A percentile compares a stretch with the other conserved stretches of the same genome.
Evolutionary conservation across 169 alveolate genomes (phyloP).

Genomic region (Perkinsus chesapeaki): DNA sequence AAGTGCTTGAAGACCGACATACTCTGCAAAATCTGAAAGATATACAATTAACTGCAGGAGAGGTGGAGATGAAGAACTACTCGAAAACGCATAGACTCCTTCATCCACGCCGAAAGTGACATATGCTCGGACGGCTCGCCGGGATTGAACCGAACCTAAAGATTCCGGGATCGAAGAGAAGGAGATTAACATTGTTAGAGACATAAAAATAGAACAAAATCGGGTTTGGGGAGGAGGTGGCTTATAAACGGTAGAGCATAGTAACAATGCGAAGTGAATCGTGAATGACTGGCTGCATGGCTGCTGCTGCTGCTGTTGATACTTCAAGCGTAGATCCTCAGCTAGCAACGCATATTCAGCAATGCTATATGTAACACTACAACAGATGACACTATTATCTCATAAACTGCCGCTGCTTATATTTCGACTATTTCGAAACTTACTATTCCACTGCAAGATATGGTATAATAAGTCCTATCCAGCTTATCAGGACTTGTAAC

Average conservation of each 20-base stretch:
- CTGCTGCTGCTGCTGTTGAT: too few species aligned
- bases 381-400: not conserved
- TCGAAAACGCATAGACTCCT: not conserved
- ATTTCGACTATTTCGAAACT: not conserved
- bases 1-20: not conserved
- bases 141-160: not conserved
- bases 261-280: too few species aligned
- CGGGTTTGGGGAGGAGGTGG: too few species aligned
- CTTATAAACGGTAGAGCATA: too few species aligned
- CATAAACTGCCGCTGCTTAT: not conserved
- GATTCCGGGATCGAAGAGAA: not conserved
- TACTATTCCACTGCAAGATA: not conserved
- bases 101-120: not conserved
- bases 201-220: too few species aligned
- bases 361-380: too few species aligned
- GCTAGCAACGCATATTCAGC: too few species aligned
- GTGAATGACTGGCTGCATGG: too few species aligned
- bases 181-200: too few species aligned
- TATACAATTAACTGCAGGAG: not conserved
- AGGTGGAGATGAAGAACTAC: not conserved
- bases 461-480: not conserved
- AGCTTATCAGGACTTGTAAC: not conserved
- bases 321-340: too few species aligned
- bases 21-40: not conserved
- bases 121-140: not conserved